Conservation (phyloP, 2,329 filamentous ascomycete genomes). For the Tothia fuscella region DNA sequence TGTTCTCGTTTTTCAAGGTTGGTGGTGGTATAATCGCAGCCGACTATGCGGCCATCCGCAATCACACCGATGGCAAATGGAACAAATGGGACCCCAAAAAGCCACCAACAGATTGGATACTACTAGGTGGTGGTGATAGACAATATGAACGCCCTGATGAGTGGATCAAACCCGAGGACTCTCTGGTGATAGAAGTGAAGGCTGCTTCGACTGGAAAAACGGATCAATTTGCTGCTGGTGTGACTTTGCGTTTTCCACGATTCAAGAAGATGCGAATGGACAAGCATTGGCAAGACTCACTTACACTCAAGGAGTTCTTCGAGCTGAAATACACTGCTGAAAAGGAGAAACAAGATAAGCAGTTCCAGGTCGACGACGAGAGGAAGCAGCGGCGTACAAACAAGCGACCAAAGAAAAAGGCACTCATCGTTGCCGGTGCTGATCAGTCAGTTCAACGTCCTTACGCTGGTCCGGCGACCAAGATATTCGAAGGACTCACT, state of each 20-base stretch:
- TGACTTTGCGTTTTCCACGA: slow-evolving; percentile 81
- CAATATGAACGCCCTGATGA: slow-evolving; percentile 75
- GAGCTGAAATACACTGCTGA: slow-evolving; percentile 58
- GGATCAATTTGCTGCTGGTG: slow-evolving; percentile 62
- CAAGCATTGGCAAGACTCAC: slow-evolving; percentile 67
- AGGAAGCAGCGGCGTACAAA: slow-evolving; percentile 51
- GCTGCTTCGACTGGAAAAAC: slow-evolving; percentile 66
- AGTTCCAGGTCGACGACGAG: slow-evolving; percentile 59
- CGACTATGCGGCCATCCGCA: slow-evolving; percentile 73
- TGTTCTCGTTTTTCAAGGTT: slow-evolving; percentile 93
- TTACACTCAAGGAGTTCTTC: slow-evolving; percentile 68
- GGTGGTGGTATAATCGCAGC: slow-evolving; percentile 81
- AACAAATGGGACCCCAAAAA: slow-evolving; percentile 65
- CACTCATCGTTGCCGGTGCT: slow-evolving; percentile 62
- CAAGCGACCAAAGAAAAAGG: slow-evolving; percentile 49
- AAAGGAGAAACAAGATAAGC: slow-evolving; percentile 51
- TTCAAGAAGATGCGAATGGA: slow-evolving; percentile 76
- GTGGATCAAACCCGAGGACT: slow-evolving; percentile 86
- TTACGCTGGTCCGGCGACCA: slow-evolving; percentile 46
- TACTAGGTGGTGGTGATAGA: slow-evolving; percentile 64
- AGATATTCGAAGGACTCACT: slow-evolving; percentile 61
- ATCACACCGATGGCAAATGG: slow-evolving; percentile 88
- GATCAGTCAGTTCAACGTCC: slow-evolving; percentile 37
- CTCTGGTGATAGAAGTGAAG: slow-evolving; percentile 78
- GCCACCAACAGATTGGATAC: slow-evolving; percentile 67